Percentiles rank a stretch among this genome's conserved stretches.
Conservation (phyloP, 371 early-diverging fungal genomes). For the Amoeboaphelidium protococcarum region DNA sequence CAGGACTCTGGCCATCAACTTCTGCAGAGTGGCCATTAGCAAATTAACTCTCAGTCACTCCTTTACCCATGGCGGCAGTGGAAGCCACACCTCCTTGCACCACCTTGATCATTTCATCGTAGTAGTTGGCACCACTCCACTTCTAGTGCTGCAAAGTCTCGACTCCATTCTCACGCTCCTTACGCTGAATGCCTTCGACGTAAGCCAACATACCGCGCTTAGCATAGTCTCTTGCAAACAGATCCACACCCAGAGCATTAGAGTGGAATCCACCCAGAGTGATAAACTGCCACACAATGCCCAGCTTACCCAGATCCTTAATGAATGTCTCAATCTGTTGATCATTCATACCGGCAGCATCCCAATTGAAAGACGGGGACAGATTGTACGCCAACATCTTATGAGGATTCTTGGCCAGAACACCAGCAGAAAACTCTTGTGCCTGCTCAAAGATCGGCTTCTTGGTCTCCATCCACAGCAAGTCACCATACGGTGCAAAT, state of each 20-base stretch:
- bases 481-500: slow-evolving; percentile 74
- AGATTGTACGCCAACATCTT: slow-evolving; percentile 75
- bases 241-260: slow-evolving; percentile 38
- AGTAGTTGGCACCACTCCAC: slow-evolving; percentile 94
- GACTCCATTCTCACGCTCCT: slow-evolving; percentile 66
- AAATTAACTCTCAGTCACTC: slow-evolving; percentile 16
- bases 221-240: slow-evolving; percentile 72
- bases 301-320: slow-evolving; percentile 54
- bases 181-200: slow-evolving; percentile 71
- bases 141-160: slow-evolving; percentile 88
- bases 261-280: slow-evolving; percentile 92
- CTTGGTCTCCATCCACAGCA: slow-evolving; percentile 95
- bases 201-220: slow-evolving; percentile 82
- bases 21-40: neutral
- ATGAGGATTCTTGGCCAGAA: slow-evolving; percentile 24
- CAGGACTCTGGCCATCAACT: too few species aligned
- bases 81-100: slow-evolving; percentile 79
- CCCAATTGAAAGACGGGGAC: slow-evolving; percentile 96
- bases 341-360: slow-evolving; percentile 78
- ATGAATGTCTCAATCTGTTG: slow-evolving; percentile 58
- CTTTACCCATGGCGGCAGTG: slow-evolving; percentile 91
- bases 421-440: slow-evolving; percentile 65
- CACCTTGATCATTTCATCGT: slow-evolving; percentile 68
- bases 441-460: slow-evolving; percentile 78
- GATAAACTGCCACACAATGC: slow-evolving; percentile 94